Evolutionary conservation across 768 basidiomycete genomes (phyloP).

Genomic region (Rhodotorula babjevae): DNA sequence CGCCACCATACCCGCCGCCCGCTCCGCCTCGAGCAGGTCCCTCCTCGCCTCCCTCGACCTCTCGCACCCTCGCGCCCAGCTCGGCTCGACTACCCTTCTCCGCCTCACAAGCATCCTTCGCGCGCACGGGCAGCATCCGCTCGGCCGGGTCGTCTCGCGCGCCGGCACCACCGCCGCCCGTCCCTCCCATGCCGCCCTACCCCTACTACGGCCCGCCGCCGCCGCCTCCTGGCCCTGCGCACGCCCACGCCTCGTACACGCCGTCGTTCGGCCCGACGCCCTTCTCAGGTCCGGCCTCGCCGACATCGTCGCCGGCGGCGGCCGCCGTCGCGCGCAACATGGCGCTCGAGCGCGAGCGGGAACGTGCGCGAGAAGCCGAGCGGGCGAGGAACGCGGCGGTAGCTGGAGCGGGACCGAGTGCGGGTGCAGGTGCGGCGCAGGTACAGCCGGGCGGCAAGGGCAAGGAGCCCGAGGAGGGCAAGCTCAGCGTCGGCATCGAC

Average conservation of each 20-base stretch:
- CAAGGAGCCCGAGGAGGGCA: conserved; percentile 12
- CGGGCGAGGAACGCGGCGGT: background rate
- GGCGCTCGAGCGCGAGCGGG: background rate
- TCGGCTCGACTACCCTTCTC: background rate
- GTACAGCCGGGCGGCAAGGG: background rate
- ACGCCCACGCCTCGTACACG: background rate
- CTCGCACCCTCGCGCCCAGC: background rate
- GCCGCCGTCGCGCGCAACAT: conserved; percentile 4
- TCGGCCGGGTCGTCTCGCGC: background rate
- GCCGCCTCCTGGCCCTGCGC: background rate
- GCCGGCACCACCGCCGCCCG: background rate
- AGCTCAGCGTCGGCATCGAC: conserved; percentile 22
- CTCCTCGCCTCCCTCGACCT: background rate
- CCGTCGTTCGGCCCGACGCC: background rate
- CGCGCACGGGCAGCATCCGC: background rate
- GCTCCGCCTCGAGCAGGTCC: background rate
- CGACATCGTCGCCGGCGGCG: background rate
- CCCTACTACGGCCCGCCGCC: background rate
- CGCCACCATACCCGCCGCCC: background rate
- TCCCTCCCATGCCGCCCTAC: background rate
- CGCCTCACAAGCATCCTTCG: background rate
- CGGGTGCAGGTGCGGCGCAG: no score
- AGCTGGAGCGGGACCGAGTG: background rate
- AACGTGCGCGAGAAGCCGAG: background rate
- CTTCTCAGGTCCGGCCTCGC: background rate